Base-by-base conservation (phyloP, 345 rosid genomes). In the Syzygium oleosum region DNA sequence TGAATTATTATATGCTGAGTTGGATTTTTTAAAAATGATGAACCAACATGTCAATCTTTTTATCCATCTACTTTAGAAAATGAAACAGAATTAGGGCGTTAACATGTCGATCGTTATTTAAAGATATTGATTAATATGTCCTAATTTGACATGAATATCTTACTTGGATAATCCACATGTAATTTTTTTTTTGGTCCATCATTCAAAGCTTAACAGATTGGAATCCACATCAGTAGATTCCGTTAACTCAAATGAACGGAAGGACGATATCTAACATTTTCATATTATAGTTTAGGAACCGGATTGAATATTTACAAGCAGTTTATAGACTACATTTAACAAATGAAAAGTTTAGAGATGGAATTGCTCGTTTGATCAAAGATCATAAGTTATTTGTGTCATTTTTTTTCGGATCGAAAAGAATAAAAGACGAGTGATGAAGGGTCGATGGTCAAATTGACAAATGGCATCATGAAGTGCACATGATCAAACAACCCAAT, bases 291-390 rank as follows among this genome's bases (percentile, higher is more conserved):
- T 9, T 17, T 34, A 4, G 0, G 12, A 6, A 17, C 1, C 9
- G 2, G 2, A 19, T 73, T 73, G 43, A 73, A 34, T 0, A 68
- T 17, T 34, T 41, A 0, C 4, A 34, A 73, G 12, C 9, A 34
- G 5, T 34, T 73, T 2, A 73, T 0, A 13, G 9, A 17, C 0
- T 2, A 0, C 3, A 17, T 9, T 2, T 0, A 17, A 68, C 7
- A 29, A 29, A 65, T 15, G 2, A 65, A 63, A 65, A 65, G 9
- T 15, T 63, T 1, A 63, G 3, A 31, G 4, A 15, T 1, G 1
- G 31, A 0, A 29, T 31, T 29, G 4, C 12, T 15, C 9, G 1
- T 29, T 3, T 2, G 38, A 63, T 7, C 11, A 15, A 16, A 29
- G 34, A 31, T 8, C 4, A 65, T 31, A 7, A 9, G 16, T 34